phyloP scores from a whole-genome alignment of 2,329 filamentous ascomycete genomes.

The Trichoderma citrinoviride region DNA sequence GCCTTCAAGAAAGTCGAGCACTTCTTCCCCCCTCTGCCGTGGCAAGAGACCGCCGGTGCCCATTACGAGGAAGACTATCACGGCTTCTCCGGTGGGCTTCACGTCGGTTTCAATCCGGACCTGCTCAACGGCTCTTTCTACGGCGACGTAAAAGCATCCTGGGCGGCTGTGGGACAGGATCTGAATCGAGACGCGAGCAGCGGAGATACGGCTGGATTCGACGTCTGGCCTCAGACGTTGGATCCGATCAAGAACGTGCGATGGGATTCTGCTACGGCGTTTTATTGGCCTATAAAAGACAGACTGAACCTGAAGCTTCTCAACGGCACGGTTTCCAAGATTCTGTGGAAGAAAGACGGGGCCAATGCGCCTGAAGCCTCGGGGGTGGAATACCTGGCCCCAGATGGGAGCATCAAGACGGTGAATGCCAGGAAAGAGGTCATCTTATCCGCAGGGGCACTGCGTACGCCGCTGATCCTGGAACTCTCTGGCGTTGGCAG shows the following conservation, averaged over 20 bases:
- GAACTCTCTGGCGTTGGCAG: slow-evolving; percentile 37
- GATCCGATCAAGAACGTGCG: slow-evolving; percentile 39
- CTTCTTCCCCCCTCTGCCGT: slow-evolving; percentile 35
- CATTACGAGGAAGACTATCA: slow-evolving; percentile 37
- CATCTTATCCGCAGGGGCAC: slow-evolving; percentile 22
- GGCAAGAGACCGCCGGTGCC: slow-evolving; percentile 37
- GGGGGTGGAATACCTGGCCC: slow-evolving; percentile 38
- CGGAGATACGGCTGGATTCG: slow-evolving; percentile 40
- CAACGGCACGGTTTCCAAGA: slow-evolving; percentile 37
- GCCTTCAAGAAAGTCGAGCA: slow-evolving; percentile 42
- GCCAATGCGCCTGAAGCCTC: slow-evolving; percentile 26
- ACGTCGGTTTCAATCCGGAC: slow-evolving; percentile 37
- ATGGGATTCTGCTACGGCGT: slow-evolving; percentile 43
- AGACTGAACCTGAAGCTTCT: slow-evolving; percentile 40
- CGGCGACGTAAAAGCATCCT: slow-evolving; percentile 32
- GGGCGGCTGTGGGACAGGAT: slow-evolving; percentile 34
- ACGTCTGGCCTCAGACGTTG: slow-evolving; percentile 40
- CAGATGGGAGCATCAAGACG: slow-evolving; percentile 29
- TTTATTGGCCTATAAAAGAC: slow-evolving; percentile 39
- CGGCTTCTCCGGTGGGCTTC: slow-evolving; percentile 36
- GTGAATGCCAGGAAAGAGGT: slow-evolving; percentile 43
- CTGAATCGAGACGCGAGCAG: slow-evolving; percentile 40
- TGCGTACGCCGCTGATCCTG: slow-evolving; percentile 30
- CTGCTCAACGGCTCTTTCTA: slow-evolving; percentile 38
- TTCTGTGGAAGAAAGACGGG: slow-evolving; percentile 30